Conservation (phyloP, 441 rosid genomes). For the Arabidopsis lyrata region DNA sequence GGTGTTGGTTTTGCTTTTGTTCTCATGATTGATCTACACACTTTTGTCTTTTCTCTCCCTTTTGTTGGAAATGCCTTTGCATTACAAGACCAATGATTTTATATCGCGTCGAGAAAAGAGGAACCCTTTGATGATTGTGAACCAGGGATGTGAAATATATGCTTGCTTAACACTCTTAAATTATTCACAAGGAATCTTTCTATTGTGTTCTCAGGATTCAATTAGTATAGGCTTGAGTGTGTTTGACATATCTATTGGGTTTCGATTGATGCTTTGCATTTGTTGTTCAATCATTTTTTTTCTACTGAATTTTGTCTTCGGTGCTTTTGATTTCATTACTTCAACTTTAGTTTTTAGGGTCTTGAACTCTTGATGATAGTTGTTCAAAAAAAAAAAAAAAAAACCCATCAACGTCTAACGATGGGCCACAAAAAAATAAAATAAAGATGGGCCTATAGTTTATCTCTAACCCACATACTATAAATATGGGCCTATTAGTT, state of each 20-base stretch:
- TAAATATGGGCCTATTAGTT: background rate
- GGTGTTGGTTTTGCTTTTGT: constrained; percentile 36
- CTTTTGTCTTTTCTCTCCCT: constrained; percentile 26
- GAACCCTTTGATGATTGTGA: constrained; percentile 30
- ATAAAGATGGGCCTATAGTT: background rate
- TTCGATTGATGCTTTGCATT: background rate
- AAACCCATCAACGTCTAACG: too few relatives aligned
- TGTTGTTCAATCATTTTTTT: too few relatives aligned
- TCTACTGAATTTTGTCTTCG: too few relatives aligned
- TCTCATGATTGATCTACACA: constrained; percentile 35
- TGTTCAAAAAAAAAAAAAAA: too few relatives aligned
- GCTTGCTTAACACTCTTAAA: constrained; percentile 15
- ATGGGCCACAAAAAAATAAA: too few relatives aligned
- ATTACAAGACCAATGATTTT: constrained; percentile 32
- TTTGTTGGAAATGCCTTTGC: constrained; percentile 31
- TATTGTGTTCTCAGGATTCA: constrained; percentile 11
- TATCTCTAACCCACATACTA: background rate
- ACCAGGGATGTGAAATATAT: constrained; percentile 29
- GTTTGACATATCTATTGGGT: background rate
- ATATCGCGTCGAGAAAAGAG: constrained; percentile 16
- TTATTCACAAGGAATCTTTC: background rate
- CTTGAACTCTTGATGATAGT: too few relatives aligned
- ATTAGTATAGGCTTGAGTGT: background rate
- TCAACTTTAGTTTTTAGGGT: too few relatives aligned
- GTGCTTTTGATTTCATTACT: too few relatives aligned